Base-by-base conservation (phyloP, 2,329 filamentous ascomycete genomes). In the Tympanopsis confertula region DNA sequence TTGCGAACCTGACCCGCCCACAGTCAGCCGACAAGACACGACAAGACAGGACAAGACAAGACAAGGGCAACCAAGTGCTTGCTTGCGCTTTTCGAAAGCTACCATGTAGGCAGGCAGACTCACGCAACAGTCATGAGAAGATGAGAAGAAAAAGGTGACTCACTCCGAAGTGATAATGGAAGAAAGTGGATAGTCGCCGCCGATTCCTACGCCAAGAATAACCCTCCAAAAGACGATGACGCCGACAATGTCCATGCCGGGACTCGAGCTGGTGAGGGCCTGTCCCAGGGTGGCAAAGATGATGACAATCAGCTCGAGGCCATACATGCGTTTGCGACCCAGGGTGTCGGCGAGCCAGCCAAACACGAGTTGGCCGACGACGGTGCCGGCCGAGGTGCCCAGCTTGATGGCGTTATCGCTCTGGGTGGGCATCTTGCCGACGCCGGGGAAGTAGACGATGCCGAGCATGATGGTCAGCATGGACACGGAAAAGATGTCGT, bases 381-480 rank as follows among this genome's bases (percentile, higher is more conserved):
- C 84, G 15, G 85, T 91, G 41, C 86, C 86, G 41, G 79, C 81
- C 20, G 82, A 88, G 12, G 85, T 91, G 17, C 86, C 75, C 39
- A 89, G 76, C 62, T 93, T 93, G 66, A 93, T 87, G 18, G 83
- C 82, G 4, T 79, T 89, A 48, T 91, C 84, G 5, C 82, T 74
- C 40, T 58, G 66, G 20, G 69, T 62, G 12, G 83, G 79, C 51
- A 88, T 81, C 22, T 63, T 63, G 14, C 77, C 75, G 13, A 48
- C 53, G 39, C 57, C 55, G 35, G 70, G 70, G 54, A 72, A 87
- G 65, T 82, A 89, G 46, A 87, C 83, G 36, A 88, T 76, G 30
- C 84, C 85, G 37, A 88, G 56, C 81, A 88, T 86, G 44, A 73
- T 69, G 19, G 81, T 84, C 44, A 82, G 65, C 51, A 86, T 65